Evolutionary conservation across 2,329 filamentous ascomycete genomes (phyloP).

Genomic region (Trichoderma koningiopsis): DNA sequence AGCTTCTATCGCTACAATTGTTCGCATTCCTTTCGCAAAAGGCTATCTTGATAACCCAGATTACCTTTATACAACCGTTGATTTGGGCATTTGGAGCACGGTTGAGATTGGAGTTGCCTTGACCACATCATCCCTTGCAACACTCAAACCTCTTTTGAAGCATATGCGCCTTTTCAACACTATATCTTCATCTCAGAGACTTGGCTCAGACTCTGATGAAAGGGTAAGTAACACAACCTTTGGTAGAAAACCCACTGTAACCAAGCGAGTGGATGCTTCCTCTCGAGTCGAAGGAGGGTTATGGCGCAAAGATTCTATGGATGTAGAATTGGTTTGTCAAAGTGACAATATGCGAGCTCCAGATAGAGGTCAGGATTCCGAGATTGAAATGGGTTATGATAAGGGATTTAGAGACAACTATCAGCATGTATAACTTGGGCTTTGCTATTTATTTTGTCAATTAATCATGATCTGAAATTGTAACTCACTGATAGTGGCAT

Average conservation of each 20-base stretch:
- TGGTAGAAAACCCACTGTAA: background rate
- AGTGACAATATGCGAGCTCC: background rate
- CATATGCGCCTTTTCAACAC: background rate
- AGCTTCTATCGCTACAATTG: background rate
- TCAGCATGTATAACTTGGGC: background rate
- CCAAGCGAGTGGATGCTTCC: background rate
- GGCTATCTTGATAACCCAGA: background rate
- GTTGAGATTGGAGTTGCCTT: background rate
- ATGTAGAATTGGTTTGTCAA: background rate
- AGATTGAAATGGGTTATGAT: background rate
- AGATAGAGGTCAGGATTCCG: background rate
- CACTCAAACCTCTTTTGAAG: background rate
- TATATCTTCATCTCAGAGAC: background rate
- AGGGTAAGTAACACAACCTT: background rate
- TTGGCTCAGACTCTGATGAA: background rate
- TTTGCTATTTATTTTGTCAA: background rate
- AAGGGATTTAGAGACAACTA: background rate
- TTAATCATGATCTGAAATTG: background rate
- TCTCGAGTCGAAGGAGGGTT: background rate
- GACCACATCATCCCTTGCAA: background rate
- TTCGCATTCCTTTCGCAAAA: background rate
- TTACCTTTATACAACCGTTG: background rate
- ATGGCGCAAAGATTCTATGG: background rate
- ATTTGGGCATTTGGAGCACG: background rate
- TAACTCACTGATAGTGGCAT: no score